Evolutionary conservation across 1,284 basidiomycete species (phyloP).

Genomic region (Porogramme epimiltina): DNA sequence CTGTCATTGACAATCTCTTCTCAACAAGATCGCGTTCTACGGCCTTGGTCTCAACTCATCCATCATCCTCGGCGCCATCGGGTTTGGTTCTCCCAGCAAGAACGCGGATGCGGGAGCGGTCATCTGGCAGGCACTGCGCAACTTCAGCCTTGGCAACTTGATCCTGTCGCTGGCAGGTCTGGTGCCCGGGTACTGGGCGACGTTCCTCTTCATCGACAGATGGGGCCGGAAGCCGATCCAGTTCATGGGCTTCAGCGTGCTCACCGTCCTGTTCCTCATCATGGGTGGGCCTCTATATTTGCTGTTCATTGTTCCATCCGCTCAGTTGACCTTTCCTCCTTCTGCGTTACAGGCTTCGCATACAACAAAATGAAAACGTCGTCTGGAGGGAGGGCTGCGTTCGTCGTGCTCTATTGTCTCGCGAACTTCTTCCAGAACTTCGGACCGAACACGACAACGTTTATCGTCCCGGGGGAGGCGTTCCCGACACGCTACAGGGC

Average conservation of each 20-base stretch:
- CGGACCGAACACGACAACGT: constrained; percentile 84
- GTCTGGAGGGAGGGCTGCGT: constrained; percentile 54
- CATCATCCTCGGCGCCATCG: constrained; percentile 60
- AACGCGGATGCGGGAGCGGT: constrained; percentile 34
- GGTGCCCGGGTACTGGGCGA: constrained; percentile 76
- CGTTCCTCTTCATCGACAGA: constrained; percentile 68
- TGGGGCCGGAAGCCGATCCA: constrained; percentile 80
- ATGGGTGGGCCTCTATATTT: constrained; percentile 45
- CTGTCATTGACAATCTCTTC: constrained; percentile 6
- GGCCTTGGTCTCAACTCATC: constrained; percentile 82
- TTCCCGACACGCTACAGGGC: constrained; percentile 89
- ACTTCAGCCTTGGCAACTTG: constrained; percentile 64
- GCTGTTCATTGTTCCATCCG: not conserved
- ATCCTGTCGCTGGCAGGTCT: constrained; percentile 73
- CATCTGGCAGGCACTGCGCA: constrained; percentile 53
- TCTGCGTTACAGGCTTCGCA: constrained; percentile 57
- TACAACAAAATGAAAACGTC: constrained; percentile 68
- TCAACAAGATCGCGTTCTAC: constrained; percentile 77
- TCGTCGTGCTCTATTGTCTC: constrained; percentile 80
- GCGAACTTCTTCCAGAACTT: constrained; percentile 78
- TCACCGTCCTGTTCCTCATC: constrained; percentile 66
- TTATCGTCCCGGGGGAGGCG: constrained; percentile 79
- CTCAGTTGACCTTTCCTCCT: constrained; percentile 3
- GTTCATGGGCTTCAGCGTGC: constrained; percentile 74
- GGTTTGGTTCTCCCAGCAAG: constrained; percentile 48